Conservation (phyloP, 2,329 filamentous ascomycete species). For the Curvularia sp. region DNA sequence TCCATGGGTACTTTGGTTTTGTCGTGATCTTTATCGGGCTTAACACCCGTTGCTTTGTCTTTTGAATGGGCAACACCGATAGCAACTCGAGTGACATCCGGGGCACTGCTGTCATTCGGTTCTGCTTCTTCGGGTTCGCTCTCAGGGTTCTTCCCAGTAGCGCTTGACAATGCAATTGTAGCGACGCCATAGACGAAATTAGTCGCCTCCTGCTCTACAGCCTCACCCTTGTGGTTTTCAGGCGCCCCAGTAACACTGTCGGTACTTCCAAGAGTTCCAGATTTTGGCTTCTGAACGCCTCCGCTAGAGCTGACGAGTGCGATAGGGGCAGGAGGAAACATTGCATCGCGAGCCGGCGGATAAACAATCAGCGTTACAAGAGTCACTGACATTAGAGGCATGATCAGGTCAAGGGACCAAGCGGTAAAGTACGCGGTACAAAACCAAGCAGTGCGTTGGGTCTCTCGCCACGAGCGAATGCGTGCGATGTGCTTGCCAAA, state of each 20-base stretch:
- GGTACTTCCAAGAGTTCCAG: slow-evolving; percentile 76
- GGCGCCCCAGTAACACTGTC: slow-evolving; percentile 82
- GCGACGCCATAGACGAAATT: slow-evolving; percentile 80
- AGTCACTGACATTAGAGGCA: slow-evolving; percentile 65
- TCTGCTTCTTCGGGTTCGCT: slow-evolving; percentile 60
- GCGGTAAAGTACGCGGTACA: slow-evolving; percentile 67
- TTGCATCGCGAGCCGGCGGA: slow-evolving; percentile 64
- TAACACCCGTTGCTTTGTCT: slow-evolving; percentile 59
- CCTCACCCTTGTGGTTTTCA: slow-evolving; percentile 82
- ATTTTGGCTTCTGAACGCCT: slow-evolving; percentile 76
- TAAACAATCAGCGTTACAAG: slow-evolving; percentile 71
- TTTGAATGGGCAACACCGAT: slow-evolving; percentile 62
- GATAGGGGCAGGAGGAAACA: slow-evolving; percentile 81
- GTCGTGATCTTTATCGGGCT: slow-evolving; percentile 64
- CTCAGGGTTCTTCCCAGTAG: slow-evolving; percentile 77
- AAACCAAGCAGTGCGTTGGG: slow-evolving; percentile 70
- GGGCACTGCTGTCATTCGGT: slow-evolving; percentile 59
- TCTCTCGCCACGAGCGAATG: slow-evolving; percentile 80
- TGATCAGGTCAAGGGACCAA: slow-evolving; percentile 75
- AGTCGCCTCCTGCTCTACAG: slow-evolving; percentile 80
- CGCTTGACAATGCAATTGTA: slow-evolving; percentile 74
- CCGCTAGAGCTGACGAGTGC: slow-evolving; percentile 74
- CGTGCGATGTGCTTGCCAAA: slow-evolving; percentile 77
- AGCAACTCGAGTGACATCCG: slow-evolving; percentile 67
- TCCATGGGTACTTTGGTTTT: slow-evolving; percentile 82